These are phyloP conservation scores for Cryphonectria radicalis DNA, from an alignment of 2,329 filamentous ascomycete genomes.

Conservation along the genomic window DNA sequence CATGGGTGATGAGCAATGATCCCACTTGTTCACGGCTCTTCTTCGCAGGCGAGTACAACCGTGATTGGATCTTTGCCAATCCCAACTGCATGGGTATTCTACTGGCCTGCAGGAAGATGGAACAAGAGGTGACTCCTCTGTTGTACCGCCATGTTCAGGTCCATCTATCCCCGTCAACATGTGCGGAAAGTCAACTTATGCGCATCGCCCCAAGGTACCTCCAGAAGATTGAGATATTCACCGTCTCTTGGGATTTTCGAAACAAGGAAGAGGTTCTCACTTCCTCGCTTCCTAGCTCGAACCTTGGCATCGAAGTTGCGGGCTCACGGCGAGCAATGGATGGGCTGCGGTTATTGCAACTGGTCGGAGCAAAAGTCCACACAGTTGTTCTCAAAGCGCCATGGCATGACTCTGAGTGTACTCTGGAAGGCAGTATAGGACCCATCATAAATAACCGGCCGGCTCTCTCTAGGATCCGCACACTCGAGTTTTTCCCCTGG, in stretches of 20 bases:
- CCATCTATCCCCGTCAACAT: neutral
- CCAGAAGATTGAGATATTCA: neutral
- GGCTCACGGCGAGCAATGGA: neutral
- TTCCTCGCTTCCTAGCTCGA: neutral
- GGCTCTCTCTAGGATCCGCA: neutral
- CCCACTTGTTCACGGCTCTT: neutral
- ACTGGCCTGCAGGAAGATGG: neutral
- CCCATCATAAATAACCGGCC: neutral
- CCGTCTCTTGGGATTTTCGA: neutral
- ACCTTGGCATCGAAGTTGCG: neutral
- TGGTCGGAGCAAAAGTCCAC: neutral
- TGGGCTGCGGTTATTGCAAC: neutral
- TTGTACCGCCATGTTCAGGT: slow-evolving; percentile 1
- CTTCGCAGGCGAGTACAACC: neutral
- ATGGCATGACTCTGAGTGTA: neutral
- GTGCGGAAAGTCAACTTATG: neutral
- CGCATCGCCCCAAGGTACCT: neutral
- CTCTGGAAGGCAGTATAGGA: neutral
- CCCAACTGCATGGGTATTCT: slow-evolving; percentile 3
- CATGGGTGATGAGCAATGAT: neutral
- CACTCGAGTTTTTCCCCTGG: neutral
- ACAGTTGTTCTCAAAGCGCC: slow-evolving; percentile 8
- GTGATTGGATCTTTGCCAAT: neutral
- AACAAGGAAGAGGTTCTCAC: neutral
- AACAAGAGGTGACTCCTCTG: neutral